phyloP scores from a whole-genome alignment of 495 filamentous ascomycete species.

The Podospora sp. region DNA sequence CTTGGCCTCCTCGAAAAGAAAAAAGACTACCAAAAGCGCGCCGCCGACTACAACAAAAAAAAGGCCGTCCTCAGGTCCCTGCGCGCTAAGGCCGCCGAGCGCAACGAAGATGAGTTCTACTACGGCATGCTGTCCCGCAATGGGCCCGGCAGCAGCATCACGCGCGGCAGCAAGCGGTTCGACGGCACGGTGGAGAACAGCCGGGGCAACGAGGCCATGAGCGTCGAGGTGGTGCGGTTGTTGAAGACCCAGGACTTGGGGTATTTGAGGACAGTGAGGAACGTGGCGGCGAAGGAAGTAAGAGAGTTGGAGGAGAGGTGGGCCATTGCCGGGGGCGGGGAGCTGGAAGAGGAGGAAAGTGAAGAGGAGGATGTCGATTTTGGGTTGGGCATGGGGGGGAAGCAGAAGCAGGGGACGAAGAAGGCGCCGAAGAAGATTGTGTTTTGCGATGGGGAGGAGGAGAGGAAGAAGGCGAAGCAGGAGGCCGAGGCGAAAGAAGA shows the following conservation, averaged over 20 bases:
- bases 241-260: slow-evolving; percentile 96
- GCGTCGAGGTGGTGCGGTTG: slow-evolving; percentile 74
- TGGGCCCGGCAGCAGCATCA: slow-evolving; percentile 37
- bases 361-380: slow-evolving; percentile 34
- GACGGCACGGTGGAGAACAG: slow-evolving; percentile 61
- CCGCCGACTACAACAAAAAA: slow-evolving; percentile 85
- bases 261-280: slow-evolving; percentile 72
- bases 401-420: slow-evolving; percentile 12
- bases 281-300: slow-evolving; percentile 51
- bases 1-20: slow-evolving; percentile 44
- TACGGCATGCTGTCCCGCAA: slow-evolving; percentile 79
- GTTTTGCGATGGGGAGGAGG: slow-evolving; percentile 44
- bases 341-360: slow-evolving; percentile 34
- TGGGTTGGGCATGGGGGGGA: slow-evolving; percentile 23
- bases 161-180: slow-evolving; percentile 42
- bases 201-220: slow-evolving; percentile 61
- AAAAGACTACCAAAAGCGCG: slow-evolving; percentile 85
- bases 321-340: slow-evolving; percentile 39
- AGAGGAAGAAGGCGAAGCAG: slow-evolving; percentile 35
- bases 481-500: slow-evolving; percentile 49
- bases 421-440: slow-evolving; percentile 47
- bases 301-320: slow-evolving; percentile 47
- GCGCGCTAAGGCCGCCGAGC: slow-evolving; percentile 76
- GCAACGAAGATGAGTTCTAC: slow-evolving; percentile 96
- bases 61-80: slow-evolving; percentile 77